Base-by-base conservation (phyloP, 805 yeast species). In the Yarrowia hollandica region DNA sequence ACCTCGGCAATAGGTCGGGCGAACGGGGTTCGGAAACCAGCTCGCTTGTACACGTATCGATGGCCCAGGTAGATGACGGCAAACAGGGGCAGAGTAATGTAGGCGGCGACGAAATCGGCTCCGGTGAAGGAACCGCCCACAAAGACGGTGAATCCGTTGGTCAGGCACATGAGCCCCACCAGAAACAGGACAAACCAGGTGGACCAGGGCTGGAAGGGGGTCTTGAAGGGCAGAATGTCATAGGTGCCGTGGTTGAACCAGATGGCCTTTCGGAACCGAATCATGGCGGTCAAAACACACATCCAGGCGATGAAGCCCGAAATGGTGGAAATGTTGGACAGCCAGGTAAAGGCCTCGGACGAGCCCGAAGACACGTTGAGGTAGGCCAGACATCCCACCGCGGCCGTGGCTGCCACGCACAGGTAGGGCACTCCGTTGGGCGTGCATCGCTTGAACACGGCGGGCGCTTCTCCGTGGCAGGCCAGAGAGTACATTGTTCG, bases 61-160 rank as follows among this genome's bases (percentile, higher is more conserved):
- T 85, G 90, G 6, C 83, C 87, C 41, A 79, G 62, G 69, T 81
- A 85, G 42, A 86, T 72, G 4, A 72, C 72, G 3, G 80, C 61
- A 63, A 82, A 77, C 60, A 81, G 75, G 31, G 86, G 88, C 50
- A 86, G 67, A 0, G 90, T 85, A 61, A 86, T 76, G 71, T 86
- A 86, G 9, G 90, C 86, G 30, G 91, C 90, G 54, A 86, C 72
- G 65, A 86, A 86, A 68, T 83, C 84, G 6, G 80, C 70, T 0
- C 70, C 78, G 12, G 75, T 77, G 75, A 83, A 84, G 52, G 71
- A 65, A 25, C 67, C 68, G 16, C 76, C 76, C 61, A 86, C 78
- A 71, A 86, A 85, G 5, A 82, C 85, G 2, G 80, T 84, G 67
- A 83, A 86, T 60, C 91, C 91, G 65, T 86, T 86, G n/a, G 90